Evolutionary conservation across 768 basidiomycete species (phyloP), one percentile per base, ranked within the genome.

Genomic region (Wakefieldia striispora): DNA sequence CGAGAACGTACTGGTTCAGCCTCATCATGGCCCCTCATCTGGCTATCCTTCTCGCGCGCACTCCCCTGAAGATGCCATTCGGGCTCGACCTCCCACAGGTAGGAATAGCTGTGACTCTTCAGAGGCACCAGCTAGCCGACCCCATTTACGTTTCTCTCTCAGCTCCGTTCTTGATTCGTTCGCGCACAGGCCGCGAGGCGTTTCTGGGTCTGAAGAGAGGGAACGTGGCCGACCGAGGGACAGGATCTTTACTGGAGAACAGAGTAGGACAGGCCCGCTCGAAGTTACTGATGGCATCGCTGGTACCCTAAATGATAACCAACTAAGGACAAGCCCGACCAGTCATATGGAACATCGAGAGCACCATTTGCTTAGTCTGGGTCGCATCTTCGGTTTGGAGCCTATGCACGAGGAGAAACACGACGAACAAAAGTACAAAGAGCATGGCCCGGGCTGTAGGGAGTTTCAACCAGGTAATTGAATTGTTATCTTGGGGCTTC

Each of bases 381-480:
- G 76, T 12, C 78, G 61, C 6, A 24, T 61, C 21, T 23, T 63
- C 5, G 58, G 64, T 21, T 26, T 58, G 10, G 58, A 60, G 21
- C 53, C 53, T 31, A 52, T 57, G 21, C 40, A 49, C 6, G 55
- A 58, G 31, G 56, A 55, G 1, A 40, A 53, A 27, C 51, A 49
- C 2, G 35, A 29, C 0, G 53, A 56, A 24, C 70, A 61, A 6
- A 70, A 72, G 43, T 69, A 57, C 24, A 72, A 75, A 48, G 74
- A 75, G 20, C 64, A 63, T 6, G 75, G 73, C 1, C 71, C 78
- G 37, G 73, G 76, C 10, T 97, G 92, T 90, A 90, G 85, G 62
- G 95, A 95, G 69, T 97, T 97, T 66, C 82, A 84, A 63, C 86
- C 88, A 72, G 94, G 94, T 86, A 42, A 68, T 39, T 33, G 6